These are phyloP conservation scores for Lathyrus tuberosus DNA, from an alignment of 306 rosid genomes.

Conservation along the genomic window DNA sequence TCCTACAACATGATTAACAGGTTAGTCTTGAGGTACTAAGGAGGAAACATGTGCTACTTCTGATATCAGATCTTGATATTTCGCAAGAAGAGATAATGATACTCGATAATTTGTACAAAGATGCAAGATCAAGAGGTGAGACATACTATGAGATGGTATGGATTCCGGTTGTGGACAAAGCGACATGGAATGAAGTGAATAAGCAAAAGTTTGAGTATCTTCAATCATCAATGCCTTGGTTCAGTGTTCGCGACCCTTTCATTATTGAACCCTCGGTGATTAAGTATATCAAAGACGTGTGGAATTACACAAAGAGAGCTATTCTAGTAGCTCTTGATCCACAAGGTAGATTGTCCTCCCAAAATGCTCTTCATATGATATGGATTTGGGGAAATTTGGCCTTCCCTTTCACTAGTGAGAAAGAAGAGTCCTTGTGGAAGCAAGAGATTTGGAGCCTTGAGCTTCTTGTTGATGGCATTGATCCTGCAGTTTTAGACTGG, in stretches of 20 bases:
- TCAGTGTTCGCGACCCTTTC: constrained; percentile 58
- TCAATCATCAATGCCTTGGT: constrained; percentile 69
- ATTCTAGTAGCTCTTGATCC: constrained; percentile 82
- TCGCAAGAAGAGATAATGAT: constrained; percentile 65
- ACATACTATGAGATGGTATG: constrained; percentile 72
- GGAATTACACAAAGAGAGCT: constrained; percentile 69
- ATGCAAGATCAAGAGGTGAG: constrained; percentile 43
- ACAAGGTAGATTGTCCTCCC: constrained; percentile 66
- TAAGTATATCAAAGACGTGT: constrained; percentile 67
- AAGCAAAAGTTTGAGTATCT: constrained; percentile 53
- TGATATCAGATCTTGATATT: constrained; percentile 77
- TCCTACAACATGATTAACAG: constrained; percentile 45
- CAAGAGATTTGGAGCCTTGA: constrained; percentile 71
- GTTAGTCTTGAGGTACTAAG: constrained; percentile 61
- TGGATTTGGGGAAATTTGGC: constrained; percentile 88
- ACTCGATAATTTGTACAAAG: constrained; percentile 53
- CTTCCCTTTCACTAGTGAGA: constrained; percentile 74
- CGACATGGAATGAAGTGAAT: constrained; percentile 42
- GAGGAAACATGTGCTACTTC: constrained; percentile 77
- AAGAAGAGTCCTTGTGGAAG: constrained; percentile 70
- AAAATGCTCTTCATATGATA: constrained; percentile 76
- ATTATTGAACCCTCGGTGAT: constrained; percentile 62
- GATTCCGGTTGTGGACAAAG: constrained; percentile 66
- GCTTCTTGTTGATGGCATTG: constrained; percentile 69
- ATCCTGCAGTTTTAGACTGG: constrained; percentile 52